Evolutionary conservation across 352 stramenopile genomes (phyloP), one percentile per base, ranked within the genome.

Genomic region (Chrysophaeum taylorii): DNA sequence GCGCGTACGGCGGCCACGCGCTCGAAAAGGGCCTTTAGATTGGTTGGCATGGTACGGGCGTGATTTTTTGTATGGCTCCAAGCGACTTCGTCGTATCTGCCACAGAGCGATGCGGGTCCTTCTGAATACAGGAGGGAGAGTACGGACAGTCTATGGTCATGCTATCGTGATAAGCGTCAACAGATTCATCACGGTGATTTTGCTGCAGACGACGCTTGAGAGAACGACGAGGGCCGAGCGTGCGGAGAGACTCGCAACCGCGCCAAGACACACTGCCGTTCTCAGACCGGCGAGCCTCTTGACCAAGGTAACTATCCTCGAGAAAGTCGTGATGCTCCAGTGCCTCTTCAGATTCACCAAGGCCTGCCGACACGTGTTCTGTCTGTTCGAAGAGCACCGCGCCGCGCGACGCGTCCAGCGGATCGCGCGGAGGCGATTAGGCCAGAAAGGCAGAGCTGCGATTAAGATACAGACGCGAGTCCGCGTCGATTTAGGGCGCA

Each of bases 31-130:
- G 29, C 64, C 64, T 21, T 33, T 31, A 5, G 68, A 60, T 14
- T 70, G 69, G 69, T 38, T 60, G 12, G 0, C 31, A 23, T 71
- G 31, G 7, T 73, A 73, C 69, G 69, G 69, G 21, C 38, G 53
- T 16, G 69, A 73, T 18, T 18, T 35, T 7, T 43, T 75, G 33
- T 76, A 75, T 39, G 48, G 74, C 0, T 75, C 74, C 9, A 81
- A 75, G 43, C 64, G 76, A 16, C 33, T 81, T n/a, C 54, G 71
- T 23, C 74, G 76, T 36, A 79, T 81, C 61, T 41, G 31, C 60
- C 57, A 36, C 31, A 36, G 33, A 16, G 33, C 35, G 33, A 16
- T 21, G 14, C 25, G 2, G 33, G 7, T 66, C 14, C 5, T 42
- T 7, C n/a, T 39, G 16, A 73, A 42, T 27, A 21, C 35, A 29